Evolutionary conservation across 1,284 basidiomycete species (phyloP).

Genomic region (Psilocybe mexicana): DNA sequence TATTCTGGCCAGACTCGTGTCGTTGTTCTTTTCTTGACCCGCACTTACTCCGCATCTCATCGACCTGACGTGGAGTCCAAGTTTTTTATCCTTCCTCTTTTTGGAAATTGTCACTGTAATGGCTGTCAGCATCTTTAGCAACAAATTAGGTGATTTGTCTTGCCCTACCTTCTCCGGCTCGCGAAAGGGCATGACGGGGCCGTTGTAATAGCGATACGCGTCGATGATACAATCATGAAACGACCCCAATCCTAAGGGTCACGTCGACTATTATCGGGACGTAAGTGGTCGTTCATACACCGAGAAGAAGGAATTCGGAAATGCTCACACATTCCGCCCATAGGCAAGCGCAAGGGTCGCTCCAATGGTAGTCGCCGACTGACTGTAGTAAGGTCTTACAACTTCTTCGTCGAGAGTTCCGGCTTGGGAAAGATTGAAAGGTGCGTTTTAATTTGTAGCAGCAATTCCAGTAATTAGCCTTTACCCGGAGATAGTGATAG

Average conservation of each 20-base stretch:
- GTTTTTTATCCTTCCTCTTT: background rate
- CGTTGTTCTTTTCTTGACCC: background rate
- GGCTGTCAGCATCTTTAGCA: background rate
- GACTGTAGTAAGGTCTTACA: too few relatives aligned
- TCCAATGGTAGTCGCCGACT: too few relatives aligned
- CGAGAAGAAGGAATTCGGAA: background rate
- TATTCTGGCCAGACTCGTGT: background rate
- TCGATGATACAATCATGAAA: background rate
- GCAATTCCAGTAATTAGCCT: too few relatives aligned
- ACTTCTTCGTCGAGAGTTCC: too few relatives aligned
- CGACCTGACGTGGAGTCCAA: background rate
- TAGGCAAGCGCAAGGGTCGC: background rate
- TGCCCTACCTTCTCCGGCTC: background rate
- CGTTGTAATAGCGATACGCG: slow-evolving; percentile 14
- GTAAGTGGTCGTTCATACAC: background rate
- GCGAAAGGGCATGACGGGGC: background rate
- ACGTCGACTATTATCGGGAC: background rate
- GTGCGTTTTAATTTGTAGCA: too few relatives aligned
- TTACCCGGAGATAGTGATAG: too few relatives aligned
- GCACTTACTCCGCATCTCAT: background rate
- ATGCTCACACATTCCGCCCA: background rate
- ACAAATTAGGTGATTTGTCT: too few relatives aligned
- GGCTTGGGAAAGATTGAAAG: too few relatives aligned
- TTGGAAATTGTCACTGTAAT: background rate
- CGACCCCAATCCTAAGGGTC: background rate